Base-by-base conservation (phyloP, 148 eudicot genomes). In the Rhododendron henanense region DNA sequence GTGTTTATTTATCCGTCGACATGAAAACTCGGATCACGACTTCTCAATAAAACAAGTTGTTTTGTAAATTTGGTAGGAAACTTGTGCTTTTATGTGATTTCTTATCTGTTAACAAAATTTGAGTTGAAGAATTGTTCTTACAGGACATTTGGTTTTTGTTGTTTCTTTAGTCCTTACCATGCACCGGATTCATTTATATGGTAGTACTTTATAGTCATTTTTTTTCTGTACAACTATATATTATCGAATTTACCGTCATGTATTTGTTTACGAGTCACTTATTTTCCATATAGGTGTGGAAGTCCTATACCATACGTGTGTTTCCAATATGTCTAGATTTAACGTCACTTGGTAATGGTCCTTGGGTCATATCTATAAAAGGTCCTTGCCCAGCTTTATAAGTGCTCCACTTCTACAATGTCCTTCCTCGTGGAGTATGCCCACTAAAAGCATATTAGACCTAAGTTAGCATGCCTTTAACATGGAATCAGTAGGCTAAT, bases 371-470 rank as follows among this genome's bases (percentile, higher is more conserved):
- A 78, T 79, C 81, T 50, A 18, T 18, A 18, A 31, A 81, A 25
- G 33, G 83, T 21, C 63, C 21, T 51, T 48, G 61, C 25, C 44
- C 23, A 51, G 82, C 21, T 48, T 37, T 81, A 13, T 15, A 6
- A 41, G 79, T 76, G 48, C 83, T 81, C 71, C 25, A 57, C 83
- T 81, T 57, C 25, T 55, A 57, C 15, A 53, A 16, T 81, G 50
- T n/a, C 47, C 21, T 81, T 81, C 25, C 9, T 33, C 57, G 48
- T 35, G 83, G 83, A 4, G 47, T 33, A 76, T 39, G 79, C 48
- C 78, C 78, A 75, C 2, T 44, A 19, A 41, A 10, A 33, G 28
- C 33, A 23, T 23, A 78, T 23, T 8, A 78, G n/a, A 21, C 47
- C 14, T 10, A 2, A 78, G n/a, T 19, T 23, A 48, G 81, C 53